Evolutionary conservation across 1,284 basidiomycete species (phyloP), one percentile per base, ranked within the genome.

Genomic region (Ceratobasidium sp.): DNA sequence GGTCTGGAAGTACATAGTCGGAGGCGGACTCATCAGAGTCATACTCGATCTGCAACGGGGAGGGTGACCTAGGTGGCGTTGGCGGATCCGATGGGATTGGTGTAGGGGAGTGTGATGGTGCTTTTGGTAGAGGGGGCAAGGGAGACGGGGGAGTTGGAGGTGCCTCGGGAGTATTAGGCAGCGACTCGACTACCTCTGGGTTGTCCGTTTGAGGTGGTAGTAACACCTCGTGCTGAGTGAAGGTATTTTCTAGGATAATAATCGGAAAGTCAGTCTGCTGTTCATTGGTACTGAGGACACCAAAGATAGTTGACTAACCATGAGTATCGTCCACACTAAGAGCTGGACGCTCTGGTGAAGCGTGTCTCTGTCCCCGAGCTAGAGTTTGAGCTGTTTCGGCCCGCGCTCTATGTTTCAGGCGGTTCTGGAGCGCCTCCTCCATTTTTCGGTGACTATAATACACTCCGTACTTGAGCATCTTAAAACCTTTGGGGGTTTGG

Each of bases 1-100:
- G 16, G 6, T 44, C 23, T 3, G n/a, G 64, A 10, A 18, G 41
- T 10, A 20, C 8, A 44, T 27, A 48, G 55, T 59, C 55, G 3
- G 64, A 66, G 20, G n/a, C 44, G 1, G 44, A 66, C 4, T 66
- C 44, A n/a, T 66, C 64, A 16, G 64, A 66, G 46, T 66, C 44
- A n/a, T 64, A 41, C 0, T 64, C 60, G 8, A 64, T 44, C 10
- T 41, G 1, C 3, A 64, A n/a, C n/a, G 60, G 35, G 10, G 60
- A 44, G 2, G 60, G 60, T 35, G 60, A 64, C n/a, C 30, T 27
- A 8, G 59, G 59, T 7, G 59, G 59, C 3, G 59, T 8, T 27
- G 30, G 59, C 5, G 55, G 50, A 20, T 54, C 12, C 3, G 50
- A 14, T 18, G 50, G 23, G 23, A 4, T 3, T 18, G 23, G 23